Percentiles rank a stretch among this genome's conserved stretches.
These are phyloP conservation scores for Epichloe bromicola DNA, from an alignment of 2,329 filamentous ascomycete species.

Conservation along the genomic window DNA sequence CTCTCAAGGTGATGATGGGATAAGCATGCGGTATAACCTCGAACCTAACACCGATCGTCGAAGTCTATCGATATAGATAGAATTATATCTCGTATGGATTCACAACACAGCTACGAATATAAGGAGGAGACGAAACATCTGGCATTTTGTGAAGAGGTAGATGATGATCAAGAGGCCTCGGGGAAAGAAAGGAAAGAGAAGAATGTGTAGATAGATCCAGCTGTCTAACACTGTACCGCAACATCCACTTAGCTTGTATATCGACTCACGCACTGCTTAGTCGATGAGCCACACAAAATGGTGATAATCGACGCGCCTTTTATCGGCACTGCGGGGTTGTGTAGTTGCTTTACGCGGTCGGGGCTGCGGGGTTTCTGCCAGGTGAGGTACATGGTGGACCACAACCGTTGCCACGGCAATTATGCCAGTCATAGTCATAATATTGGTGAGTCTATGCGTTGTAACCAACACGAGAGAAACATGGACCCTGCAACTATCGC, in stretches of 20 bases:
- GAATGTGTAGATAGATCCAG: background rate
- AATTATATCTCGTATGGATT: too few species aligned
- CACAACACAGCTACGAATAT: too few species aligned
- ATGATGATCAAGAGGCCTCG: too few species aligned
- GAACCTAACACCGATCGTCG: too few species aligned
- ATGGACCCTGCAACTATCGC: constrained; percentile 4
- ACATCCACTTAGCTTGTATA: background rate
- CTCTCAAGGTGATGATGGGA: too few species aligned
- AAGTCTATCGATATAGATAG: too few species aligned
- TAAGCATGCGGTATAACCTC: too few species aligned
- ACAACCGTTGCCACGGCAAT: constrained; percentile 18
- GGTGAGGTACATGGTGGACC: background rate
- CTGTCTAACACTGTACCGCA: background rate
- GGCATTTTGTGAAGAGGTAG: too few species aligned
- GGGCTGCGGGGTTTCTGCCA: background rate
- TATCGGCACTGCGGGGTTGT: background rate
- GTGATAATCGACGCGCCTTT: background rate
- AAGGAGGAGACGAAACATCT: too few species aligned
- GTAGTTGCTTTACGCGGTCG: background rate
- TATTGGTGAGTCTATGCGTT: background rate
- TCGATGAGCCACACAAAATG: background rate
- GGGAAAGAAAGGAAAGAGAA: too few species aligned
- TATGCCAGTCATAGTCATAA: constrained; percentile 11
- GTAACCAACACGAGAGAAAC: constrained; percentile 1
- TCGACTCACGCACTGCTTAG: too few species aligned